Evolutionary conservation across 257 asterid genomes (phyloP), one percentile per base, ranked within the genome.

Genomic region (Cynanchum wilfordii): DNA sequence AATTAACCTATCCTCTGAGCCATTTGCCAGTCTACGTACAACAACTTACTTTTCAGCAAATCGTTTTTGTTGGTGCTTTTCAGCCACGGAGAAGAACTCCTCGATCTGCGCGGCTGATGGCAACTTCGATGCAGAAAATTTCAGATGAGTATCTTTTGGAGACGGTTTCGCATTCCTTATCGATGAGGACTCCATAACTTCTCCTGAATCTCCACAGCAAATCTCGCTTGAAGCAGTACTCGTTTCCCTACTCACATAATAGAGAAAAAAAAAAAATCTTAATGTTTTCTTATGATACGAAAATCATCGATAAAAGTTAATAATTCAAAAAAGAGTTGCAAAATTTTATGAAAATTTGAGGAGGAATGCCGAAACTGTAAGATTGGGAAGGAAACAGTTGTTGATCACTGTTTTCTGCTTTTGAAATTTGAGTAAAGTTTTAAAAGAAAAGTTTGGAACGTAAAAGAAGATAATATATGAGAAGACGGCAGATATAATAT

Each of bases 81-180:
- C 98, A 6, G 89, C 88, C 58, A 73, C 86, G 65, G 91, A 36
- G 82, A 94, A 94, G 78, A 94, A 89, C 67, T 89, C 97, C 73
- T 91, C 95, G 30, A 94, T 74, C 82, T 91, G 97, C 47, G 80
- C 87, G 71, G 81, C 82, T 64, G 96, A 72, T 19, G 97, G 96
- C 83, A 80, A 78, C 72, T 69, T 75, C 55, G 75, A 73, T 11
- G 71, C 69, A 20, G 75, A 38, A 1, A 49, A 36, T 45, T 73
- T 66, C 52, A 27, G 20, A 5, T 7, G 73, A 73, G 64, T 42
- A 66, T 74, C 69, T 76, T 73, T 75, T 75, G 78, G 78, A 68
- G 82, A 44, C 65, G 66, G 69, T 17, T 64, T 66, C 59, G 67
- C 45, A 65, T 13, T 65, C 24, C 81, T 72, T 0, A 84, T 47